Conservation (phyloP, 257 asterid species). For the Leptodermis oblonga region DNA sequence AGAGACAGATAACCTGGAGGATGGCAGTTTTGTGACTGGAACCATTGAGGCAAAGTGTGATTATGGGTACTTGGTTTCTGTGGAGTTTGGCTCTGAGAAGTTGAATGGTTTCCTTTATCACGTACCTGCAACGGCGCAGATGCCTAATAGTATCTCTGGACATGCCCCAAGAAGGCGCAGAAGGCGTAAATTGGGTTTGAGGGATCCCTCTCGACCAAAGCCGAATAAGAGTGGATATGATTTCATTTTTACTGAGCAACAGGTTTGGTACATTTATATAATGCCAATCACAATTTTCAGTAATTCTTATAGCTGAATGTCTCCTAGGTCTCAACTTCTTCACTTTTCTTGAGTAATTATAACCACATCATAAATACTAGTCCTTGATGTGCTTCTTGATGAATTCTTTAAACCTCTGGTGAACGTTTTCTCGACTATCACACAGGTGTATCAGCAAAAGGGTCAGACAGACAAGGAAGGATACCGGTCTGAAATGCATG, state of each 20-base stretch:
- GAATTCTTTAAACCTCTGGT: background rate
- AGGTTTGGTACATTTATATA: conserved; percentile 49
- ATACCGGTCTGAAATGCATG: conserved; percentile 73
- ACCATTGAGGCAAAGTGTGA: conserved; percentile 90
- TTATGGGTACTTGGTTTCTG: conserved; percentile 70
- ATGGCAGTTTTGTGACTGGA: conserved; percentile 60
- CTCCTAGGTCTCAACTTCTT: background rate
- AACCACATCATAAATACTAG: background rate
- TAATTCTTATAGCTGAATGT: background rate
- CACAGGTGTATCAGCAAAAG: conserved; percentile 86
- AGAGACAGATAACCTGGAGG: conserved; percentile 48
- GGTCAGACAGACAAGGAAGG: conserved; percentile 85
- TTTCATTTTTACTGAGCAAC: conserved; percentile 86
- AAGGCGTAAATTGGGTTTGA: conserved; percentile 43
- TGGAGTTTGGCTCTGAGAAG: conserved; percentile 60
- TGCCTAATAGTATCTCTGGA: conserved; percentile 29
- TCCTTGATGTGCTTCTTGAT: background rate
- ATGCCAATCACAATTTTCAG: background rate
- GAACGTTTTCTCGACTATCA: background rate
- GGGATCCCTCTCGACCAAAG: conserved; percentile 76
- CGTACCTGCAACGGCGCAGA: conserved; percentile 33
- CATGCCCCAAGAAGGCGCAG: conserved; percentile 35
- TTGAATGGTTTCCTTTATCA: conserved; percentile 85
- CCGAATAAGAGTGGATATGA: conserved; percentile 80
- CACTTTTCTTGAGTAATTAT: background rate